Base-by-base conservation (phyloP, 495 filamentous ascomycete species). In the Podospora pseudopauciseta region DNA sequence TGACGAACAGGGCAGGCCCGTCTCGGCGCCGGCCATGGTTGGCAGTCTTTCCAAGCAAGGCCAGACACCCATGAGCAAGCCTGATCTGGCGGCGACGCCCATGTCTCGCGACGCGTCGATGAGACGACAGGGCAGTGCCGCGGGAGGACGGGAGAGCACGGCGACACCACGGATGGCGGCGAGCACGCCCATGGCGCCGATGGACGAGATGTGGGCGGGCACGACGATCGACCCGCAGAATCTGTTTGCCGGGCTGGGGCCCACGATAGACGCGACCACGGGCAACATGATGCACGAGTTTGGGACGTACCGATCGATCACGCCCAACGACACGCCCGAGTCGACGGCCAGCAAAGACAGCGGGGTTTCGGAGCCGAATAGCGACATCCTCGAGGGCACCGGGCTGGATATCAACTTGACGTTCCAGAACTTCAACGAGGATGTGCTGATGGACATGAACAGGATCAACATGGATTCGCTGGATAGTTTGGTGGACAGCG, bases 311-410 rank as follows among this genome's bases (percentile, higher is more conserved):
- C 78, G 82, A 30, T 75, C 75, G 13, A 68, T 82, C 56, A 83
- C 84, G 58, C 85, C 84, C 0, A 85, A 87, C 39, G 84, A 86
- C 68, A 87, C 85, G 11, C 85, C 85, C 6, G 85, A 86, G 63
- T 87, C 85, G 9, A 71, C 61, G 28, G 32, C 61, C 26, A 82
- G 80, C 73, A 85, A 85, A 70, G 82, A 86, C 64, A 80, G 80
- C 68, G 80, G 80, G 5, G 70, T 75, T 56, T 86, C 84, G 28
- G 85, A 87, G 65, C 81, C 82, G 26, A 86, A 81, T 60, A 86
- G 83, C 71, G 85, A 87, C 63, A 79, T 86, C 28, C 80, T 81
- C 15, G 84, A 86, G 60, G 76, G 75, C 2, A 79, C 81, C 9
- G 71, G 79, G 26, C 75, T 84, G 64, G 82, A 84, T 28, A 79